phyloP scores from a whole-genome alignment of 108 stramenopile genomes.

The Epithemia pelagica region DNA sequence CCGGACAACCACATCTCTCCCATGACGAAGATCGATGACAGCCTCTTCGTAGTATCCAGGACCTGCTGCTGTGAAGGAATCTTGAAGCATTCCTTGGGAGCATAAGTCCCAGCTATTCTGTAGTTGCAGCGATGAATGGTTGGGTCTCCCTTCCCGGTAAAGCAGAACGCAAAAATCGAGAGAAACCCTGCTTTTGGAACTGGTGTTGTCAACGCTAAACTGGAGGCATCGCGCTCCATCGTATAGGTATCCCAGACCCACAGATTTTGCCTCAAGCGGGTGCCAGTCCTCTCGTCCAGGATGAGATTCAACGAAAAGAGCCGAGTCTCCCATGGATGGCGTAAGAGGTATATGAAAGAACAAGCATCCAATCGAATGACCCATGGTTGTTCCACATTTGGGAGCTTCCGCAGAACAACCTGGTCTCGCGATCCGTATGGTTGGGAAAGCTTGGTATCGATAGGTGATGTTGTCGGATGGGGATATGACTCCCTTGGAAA shows the following conservation, averaged over 20 bases:
- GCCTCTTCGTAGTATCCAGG: slow-evolving; percentile 67
- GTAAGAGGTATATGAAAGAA: slow-evolving; percentile 71
- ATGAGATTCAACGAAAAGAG: slow-evolving; percentile 52
- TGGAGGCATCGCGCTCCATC: slow-evolving; percentile 69
- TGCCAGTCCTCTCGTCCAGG: slow-evolving; percentile 75
- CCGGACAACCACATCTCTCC: no score
- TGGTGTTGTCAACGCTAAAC: slow-evolving; percentile 62
- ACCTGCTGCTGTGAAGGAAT: slow-evolving; percentile 35
- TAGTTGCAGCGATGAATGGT: neutral
- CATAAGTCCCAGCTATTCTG: slow-evolving; percentile 18
- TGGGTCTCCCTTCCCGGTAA: neutral
- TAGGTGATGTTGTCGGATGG: slow-evolving; percentile 37
- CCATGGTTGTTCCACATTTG: slow-evolving; percentile 55
- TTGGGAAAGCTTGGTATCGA: slow-evolving; percentile 73
- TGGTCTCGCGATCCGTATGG: slow-evolving; percentile 49
- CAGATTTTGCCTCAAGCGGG: slow-evolving; percentile 41
- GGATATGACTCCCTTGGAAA: slow-evolving; percentile 40
- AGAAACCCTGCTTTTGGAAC: slow-evolving; percentile 54
- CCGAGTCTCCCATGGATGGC: slow-evolving; percentile 52
- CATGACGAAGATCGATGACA: slow-evolving; percentile 34
- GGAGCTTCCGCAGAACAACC: slow-evolving; percentile 56
- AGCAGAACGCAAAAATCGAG: slow-evolving; percentile 40
- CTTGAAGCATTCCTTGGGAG: slow-evolving; percentile 34
- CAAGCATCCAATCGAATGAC: slow-evolving; percentile 53
- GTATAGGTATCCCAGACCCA: slow-evolving; percentile 60